These are phyloP conservation scores for Sclerotiophoma versabilis DNA, from an alignment of 2,329 filamentous ascomycete genomes.

Conservation along the genomic window DNA sequence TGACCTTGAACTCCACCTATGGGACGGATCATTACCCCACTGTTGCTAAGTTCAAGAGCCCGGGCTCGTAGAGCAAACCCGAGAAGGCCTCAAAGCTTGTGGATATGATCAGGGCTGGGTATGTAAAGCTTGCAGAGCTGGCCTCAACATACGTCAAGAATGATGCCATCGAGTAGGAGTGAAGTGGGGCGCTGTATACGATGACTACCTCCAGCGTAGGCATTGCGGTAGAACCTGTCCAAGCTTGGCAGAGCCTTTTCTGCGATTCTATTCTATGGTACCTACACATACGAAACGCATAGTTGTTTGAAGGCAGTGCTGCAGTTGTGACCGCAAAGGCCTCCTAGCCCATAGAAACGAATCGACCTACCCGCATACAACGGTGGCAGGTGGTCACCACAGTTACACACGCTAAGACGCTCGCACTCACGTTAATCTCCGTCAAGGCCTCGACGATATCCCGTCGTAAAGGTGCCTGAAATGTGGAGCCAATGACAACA, in stretches of 20 bases:
- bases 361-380: too few species aligned
- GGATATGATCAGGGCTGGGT: neutral
- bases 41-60: slow-evolving; percentile 17
- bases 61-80: slow-evolving; percentile 1
- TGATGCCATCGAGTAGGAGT: neutral
- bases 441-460: neutral
- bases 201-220: neutral
- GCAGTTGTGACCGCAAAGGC: too few species aligned
- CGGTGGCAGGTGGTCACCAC: too few species aligned
- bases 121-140: neutral
- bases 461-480: neutral
- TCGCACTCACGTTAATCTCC: neutral
- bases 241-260: too few species aligned
- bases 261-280: too few species aligned
- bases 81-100: neutral
- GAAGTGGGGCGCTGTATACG: neutral
- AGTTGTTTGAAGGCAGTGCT: too few species aligned
- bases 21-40: slow-evolving; percentile 62
- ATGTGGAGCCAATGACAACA: slow-evolving; percentile 1
- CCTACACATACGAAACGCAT: too few species aligned
- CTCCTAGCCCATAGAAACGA: too few species aligned
- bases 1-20: slow-evolving; percentile 67
- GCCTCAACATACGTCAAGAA: neutral
- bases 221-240: too few species aligned
- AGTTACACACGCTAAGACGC: too few species aligned